These are phyloP conservation scores for Sphagnurus paluster DNA, from an alignment of 1,284 basidiomycete species.

Conservation along the genomic window DNA sequence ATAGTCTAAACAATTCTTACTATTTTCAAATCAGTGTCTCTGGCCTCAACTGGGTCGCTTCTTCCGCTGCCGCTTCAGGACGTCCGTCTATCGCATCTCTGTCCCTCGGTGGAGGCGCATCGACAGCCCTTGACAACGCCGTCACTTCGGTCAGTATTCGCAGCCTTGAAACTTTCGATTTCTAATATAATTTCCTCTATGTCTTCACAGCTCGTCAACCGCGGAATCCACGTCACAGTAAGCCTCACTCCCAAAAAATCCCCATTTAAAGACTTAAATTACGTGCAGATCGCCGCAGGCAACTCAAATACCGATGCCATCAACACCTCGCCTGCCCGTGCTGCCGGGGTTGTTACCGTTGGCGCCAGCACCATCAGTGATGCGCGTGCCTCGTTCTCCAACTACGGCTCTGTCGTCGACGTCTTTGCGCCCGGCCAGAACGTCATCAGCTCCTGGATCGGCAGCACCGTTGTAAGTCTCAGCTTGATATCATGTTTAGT, in stretches of 20 bases:
- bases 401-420: conserved; percentile 35
- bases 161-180: not conserved
- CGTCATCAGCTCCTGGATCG: conserved; percentile 33
- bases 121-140: conserved; percentile 18
- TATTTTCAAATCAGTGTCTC: conserved; percentile 8
- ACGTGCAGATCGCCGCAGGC: conserved; percentile 24
- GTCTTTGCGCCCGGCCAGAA: conserved; percentile 36
- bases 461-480: conserved; percentile 40
- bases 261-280: conserved; percentile 32
- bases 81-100: conserved; percentile 16
- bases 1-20: not conserved
- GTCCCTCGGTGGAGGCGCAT: conserved; percentile 17
- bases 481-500: conserved; percentile 59
- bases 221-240: conserved; percentile 30
- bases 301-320: conserved; percentile 29
- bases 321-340: conserved; percentile 31
- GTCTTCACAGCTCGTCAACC: conserved; percentile 13
- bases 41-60: conserved; percentile 18
- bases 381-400: conserved; percentile 34
- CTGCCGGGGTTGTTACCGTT: conserved; percentile 60
- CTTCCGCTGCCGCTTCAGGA: conserved; percentile 4
- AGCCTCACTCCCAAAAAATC: not conserved
- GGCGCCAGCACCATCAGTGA: conserved; percentile 61
- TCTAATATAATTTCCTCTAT: conserved; percentile 1
- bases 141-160: conserved; percentile 13